phyloP scores from a whole-genome alignment of 163 green algal genomes.

The Scenedesmus sp. region DNA sequence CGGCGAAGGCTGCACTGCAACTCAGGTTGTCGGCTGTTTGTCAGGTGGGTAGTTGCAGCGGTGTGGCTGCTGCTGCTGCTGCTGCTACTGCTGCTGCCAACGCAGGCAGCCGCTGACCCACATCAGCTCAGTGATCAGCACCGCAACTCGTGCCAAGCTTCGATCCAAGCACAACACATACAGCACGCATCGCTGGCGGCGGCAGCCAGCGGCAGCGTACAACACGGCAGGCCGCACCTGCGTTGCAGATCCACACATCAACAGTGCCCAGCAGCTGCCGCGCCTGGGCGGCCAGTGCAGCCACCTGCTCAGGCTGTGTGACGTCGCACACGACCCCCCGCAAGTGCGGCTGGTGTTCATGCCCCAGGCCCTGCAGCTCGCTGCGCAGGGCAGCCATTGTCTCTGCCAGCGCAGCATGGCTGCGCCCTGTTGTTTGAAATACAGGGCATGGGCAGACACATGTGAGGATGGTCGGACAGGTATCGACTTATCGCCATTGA shows the following conservation, averaged over 20 bases:
- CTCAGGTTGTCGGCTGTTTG: no score
- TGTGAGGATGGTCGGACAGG: no score
- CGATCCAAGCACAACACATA: not conserved
- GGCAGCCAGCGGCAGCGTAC: not conserved
- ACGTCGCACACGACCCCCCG: constrained; percentile 77
- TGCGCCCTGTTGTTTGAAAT: constrained; percentile 52
- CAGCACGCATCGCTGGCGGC: not conserved
- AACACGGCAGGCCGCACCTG: constrained; percentile 58
- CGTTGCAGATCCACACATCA: constrained; percentile 94
- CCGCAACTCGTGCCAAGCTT: no score
- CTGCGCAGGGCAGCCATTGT: constrained; percentile 65
- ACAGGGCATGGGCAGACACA: no score
- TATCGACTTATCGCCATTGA: no score
- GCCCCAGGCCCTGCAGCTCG: constrained; percentile 64
- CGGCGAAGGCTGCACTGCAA: no score
- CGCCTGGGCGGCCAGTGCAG: constrained; percentile 21
- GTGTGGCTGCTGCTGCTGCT: no score
- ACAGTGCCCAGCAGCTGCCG: constrained; percentile 64
- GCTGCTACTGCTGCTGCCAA: no score
- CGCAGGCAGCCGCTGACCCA: no score
- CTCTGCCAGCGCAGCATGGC: constrained; percentile 42
- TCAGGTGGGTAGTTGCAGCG: no score
- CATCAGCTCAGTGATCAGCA: no score
- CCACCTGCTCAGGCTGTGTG: constrained; percentile 64
- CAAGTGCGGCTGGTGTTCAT: constrained; percentile 54